Base-by-base conservation (phyloP, 2,329 filamentous ascomycete genomes). In the Leptographium flavum region DNA sequence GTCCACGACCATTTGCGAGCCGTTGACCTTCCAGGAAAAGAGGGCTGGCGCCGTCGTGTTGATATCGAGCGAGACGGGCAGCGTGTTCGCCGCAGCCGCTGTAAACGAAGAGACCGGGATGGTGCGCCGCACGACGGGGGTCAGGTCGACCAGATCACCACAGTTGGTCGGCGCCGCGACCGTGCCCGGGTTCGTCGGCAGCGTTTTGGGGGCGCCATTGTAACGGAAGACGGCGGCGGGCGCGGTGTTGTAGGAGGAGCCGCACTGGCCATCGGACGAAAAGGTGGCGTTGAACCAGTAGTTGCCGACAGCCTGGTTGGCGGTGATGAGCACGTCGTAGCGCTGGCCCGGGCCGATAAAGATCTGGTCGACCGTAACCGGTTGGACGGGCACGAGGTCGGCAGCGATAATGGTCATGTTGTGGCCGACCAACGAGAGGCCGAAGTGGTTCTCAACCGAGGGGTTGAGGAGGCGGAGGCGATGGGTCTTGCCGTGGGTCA, bases 381-480 rank as follows among this genome's bases (percentile, higher is more conserved):
- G 70, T 42, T 66, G 55, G 45, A 73, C 58, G 1, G 68, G 65
- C 3, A 74, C 69, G 33, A 72, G 64, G 51, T 75, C 72, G 45
- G 63, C 62, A 3, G 66, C 61, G 45, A 75, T 70, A 45, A 76
- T 62, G 2, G 65, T 70, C 50, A 76, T 58, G 14, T 58, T 58
- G 53, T 76, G 71, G 30, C 63, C 61, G 43, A 63, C 65, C 10
- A 72, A 63, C 21, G 71, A 68, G 21, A 76, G 62, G 2, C 63
- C 67, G 51, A 74, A 60, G 46, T 62, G 61, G 59, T 76, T 59
- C 64, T 57, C 60, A 52, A 57, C 71, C 60, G 56, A 74, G 1
- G 66, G 65, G 57, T 73, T 71, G 56, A 74, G 68, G 45, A 73
- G 51, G 3, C 69, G 59, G 21, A 74, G 60, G 5, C 66, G 62